Base-by-base conservation (phyloP, 192 early-diverging fungal species). In the Umbelopsis sp. region DNA sequence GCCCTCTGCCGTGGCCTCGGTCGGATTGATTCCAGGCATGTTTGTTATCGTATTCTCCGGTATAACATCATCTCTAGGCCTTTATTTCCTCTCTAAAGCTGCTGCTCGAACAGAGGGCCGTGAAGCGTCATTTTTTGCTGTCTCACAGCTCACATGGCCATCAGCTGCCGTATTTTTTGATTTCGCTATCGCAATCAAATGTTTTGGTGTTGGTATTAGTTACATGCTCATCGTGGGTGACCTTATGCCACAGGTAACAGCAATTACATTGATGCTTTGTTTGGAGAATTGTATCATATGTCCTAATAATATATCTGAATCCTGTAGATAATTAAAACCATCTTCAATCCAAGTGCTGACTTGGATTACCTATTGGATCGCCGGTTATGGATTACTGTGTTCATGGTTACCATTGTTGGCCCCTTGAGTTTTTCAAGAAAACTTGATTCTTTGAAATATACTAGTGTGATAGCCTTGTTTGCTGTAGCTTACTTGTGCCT, bases 211-310 rank as follows among this genome's bases (percentile, higher is more conserved):
- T 21, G 90, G 91, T 21, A 89, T 98, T 43, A 94, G 92, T 4
- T 99, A 99, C 74, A 77, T 99, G 36, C 95, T 99, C 45, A 97
- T 99, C 62, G 91, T 94, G 71, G 95, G 97, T 70, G 95, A 97
- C 56, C 77, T 98, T 68, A 94, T 99, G 89, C 92, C 92, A 4
- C 86, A 89, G 50, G 90, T 93, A 51, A 74, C 77, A 11, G 45
- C 22, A 67, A 47, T 26, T 4, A 45, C 6, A 49, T 38, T 16
- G 12, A 44, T n/a, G 66, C 49, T 70, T 22, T 53, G 51, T 22
- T 70, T 69, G 21, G 21, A 50, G 21, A 47, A 24, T 29, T 11
- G 5, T 11, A 41, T 3, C 38, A 41, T 41, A 9, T 43, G n/a
- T 31, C 0, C 26, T 70, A 22, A 70, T n/a, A n/a, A n/a, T n/a